Evolutionary conservation across 1,284 basidiomycete genomes (phyloP).

Genomic region (Pholiota adiposa): DNA sequence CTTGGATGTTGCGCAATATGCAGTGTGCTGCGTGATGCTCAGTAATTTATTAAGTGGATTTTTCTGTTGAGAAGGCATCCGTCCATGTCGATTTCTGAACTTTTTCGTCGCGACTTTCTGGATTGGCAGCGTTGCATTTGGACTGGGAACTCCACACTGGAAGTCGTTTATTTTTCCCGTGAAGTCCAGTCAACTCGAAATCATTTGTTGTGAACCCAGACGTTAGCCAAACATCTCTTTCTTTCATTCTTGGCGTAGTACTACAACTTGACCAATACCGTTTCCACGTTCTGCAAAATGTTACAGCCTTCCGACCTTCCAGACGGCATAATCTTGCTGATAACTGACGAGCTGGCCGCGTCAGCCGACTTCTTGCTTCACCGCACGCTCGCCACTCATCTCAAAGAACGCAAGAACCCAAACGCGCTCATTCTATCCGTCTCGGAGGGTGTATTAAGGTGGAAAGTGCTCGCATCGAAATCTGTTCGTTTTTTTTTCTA

Average conservation of each 20-base stretch:
- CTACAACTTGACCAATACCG: neutral
- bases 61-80: no score
- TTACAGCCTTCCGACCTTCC: constrained; percentile 52
- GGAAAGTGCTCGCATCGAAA: constrained; percentile 65
- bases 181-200: no score
- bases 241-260: neutral
- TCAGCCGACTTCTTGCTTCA: constrained; percentile 73
- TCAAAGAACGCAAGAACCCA: constrained; percentile 49
- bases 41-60: constrained; percentile 6
- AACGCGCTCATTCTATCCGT: constrained; percentile 57
- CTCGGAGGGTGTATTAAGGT: constrained; percentile 57
- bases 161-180: no score
- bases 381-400: constrained; percentile 47
- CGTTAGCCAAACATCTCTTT: neutral
- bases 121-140: no score
- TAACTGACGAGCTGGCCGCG: constrained; percentile 69
- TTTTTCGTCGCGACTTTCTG: no score
- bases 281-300: neutral
- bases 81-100: no score
- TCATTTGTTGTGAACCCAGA: neutral
- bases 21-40: constrained; percentile 22
- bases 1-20: constrained; percentile 23
- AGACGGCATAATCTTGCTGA: constrained; percentile 50
- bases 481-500: constrained; percentile 44
- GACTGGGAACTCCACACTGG: no score